phyloP scores from a whole-genome alignment of 2,329 filamentous ascomycete species.

The Sporothrix dimorphospora region DNA sequence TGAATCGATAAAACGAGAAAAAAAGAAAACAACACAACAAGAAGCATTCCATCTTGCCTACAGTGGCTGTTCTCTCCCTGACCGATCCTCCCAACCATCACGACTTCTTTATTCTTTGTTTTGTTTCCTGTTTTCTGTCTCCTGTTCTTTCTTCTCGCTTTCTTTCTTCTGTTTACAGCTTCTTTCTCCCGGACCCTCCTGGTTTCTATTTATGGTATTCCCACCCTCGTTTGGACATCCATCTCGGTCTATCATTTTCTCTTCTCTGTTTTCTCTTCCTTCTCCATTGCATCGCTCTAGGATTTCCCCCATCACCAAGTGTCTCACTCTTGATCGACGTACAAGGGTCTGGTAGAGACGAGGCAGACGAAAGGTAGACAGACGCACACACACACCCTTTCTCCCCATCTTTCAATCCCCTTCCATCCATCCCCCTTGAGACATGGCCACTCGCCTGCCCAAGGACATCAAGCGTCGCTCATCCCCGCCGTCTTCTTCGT shows the following conservation, averaged over 20 bases:
- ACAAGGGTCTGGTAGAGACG: background rate
- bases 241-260: background rate
- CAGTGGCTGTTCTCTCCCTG: background rate
- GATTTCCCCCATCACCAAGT: background rate
- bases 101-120: background rate
- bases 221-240: background rate
- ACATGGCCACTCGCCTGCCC: conserved; percentile 19
- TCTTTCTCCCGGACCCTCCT: background rate
- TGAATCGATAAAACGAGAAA: background rate
- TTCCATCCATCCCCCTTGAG: background rate
- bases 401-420: background rate
- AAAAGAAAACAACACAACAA: background rate
- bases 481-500: conserved; percentile 11
- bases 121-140: background rate
- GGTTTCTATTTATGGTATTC: conserved; percentile 24
- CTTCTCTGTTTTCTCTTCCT: background rate
- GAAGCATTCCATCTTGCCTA: background rate
- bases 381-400: background rate
- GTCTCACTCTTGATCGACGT: background rate
- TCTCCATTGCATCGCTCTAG: background rate
- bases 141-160: background rate
- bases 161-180: background rate
- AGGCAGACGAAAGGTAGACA: background rate
- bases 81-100: conserved; percentile 4
- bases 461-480: conserved; percentile 11